Percentiles rank a stretch among this genome's conserved stretches.
Conservation (phyloP, 2,329 filamentous ascomycete species). For the Apiospora koreana region DNA sequence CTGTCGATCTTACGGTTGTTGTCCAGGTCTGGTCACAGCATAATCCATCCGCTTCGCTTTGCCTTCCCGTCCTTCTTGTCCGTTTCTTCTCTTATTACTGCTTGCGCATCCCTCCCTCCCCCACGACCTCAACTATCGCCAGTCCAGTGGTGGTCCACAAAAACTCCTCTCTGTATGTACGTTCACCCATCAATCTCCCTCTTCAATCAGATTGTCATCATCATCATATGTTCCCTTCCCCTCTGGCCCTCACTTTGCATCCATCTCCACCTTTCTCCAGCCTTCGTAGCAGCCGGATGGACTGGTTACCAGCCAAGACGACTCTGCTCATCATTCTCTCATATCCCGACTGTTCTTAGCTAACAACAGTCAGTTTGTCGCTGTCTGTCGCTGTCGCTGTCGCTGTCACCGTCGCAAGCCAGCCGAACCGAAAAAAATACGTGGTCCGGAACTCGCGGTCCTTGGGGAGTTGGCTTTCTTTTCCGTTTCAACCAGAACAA, state of each 20-base stretch:
- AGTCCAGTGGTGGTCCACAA: slow-evolving; percentile 6
- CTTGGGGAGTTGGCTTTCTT: neutral
- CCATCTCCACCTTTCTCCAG: slow-evolving; percentile 10
- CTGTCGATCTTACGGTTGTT: slow-evolving; percentile 6
- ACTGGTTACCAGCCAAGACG: neutral
- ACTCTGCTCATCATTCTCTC: neutral
- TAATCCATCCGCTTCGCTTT: neutral
- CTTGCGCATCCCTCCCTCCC: slow-evolving; percentile 3
- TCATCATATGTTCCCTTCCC: slow-evolving; percentile 1
- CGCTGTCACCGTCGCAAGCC: neutral
- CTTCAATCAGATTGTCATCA: slow-evolving; percentile 6
- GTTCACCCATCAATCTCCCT: neutral
- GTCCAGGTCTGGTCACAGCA: slow-evolving; percentile 4
- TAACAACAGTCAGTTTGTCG: neutral
- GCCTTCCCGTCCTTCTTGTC: neutral
- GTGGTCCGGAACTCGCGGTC: neutral
- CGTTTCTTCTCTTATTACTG: neutral
- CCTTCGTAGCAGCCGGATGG: neutral
- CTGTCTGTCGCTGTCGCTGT: neutral
- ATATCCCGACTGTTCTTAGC: neutral
- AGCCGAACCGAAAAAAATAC: neutral
- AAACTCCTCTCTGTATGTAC: slow-evolving; percentile 10
- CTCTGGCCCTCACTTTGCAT: slow-evolving; percentile 4
- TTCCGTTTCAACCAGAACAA: neutral
- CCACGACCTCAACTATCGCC: neutral